Evolutionary conservation across 441 rosid genomes (phyloP), one percentile per base, ranked within the genome.

Genomic region (Gossypium lobatum): DNA sequence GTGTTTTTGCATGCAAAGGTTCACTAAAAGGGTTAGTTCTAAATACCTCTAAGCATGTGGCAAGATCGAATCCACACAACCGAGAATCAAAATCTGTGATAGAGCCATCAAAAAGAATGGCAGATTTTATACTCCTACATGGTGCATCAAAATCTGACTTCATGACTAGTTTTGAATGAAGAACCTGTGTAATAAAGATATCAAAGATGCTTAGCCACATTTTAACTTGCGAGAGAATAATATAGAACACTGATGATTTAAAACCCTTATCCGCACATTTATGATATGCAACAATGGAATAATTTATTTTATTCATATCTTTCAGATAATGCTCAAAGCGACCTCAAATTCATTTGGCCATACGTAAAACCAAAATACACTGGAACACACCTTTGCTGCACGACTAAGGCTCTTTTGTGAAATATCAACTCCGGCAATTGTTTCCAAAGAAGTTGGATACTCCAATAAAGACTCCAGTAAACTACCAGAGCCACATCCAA

Each of bases 401-500:
- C 91, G 96, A 70, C 83, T 78, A 62, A 95, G 97, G 83, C 93
- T 79, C 79, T 93, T 95, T 17, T 42, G 85, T 48, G 98, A 95
- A 76, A 93, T 81, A 82, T 95, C 99, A 76, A 93, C 89, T 5
- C 99, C 97, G 17, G 82, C 91, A 70, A 95, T 81, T 80, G 81
- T 88, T 81, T 86, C 84, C 77, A 95, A 85, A 45, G 97, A 77
- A 60, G 88, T 89, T 55, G 89, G 86, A 80, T 88, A 91, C 78
- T 92, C 94, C 79, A 95, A 81, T 55, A 95, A 82, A 60, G 97
- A 89, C 72, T 92, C 93, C 82, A 95, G 79, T 75, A 93, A 85
- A 82, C 97, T 92, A 81, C 98, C 98, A 50, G 98, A 87, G 72
- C 97, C 97, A 70, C 97, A 95, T 48, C 98, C 98, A 83, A 91